phyloP scores from a whole-genome alignment of 2,329 filamentous ascomycete genomes.

The Fusarium liriodendri region DNA sequence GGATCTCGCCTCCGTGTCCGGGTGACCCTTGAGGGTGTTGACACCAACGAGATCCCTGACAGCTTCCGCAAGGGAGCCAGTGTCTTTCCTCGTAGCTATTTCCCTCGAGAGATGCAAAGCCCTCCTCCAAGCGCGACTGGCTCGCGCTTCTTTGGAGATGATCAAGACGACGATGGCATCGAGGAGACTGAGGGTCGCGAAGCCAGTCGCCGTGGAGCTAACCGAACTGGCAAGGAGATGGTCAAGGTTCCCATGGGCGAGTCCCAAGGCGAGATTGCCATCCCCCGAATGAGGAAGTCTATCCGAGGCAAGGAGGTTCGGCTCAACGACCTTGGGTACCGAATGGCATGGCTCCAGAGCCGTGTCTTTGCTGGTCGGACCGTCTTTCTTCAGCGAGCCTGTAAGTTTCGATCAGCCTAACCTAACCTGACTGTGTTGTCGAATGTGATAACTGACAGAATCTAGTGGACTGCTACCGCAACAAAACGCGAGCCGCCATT shows the following conservation, averaged over 20 bases:
- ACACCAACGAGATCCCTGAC: conserved; percentile 96
- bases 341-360: conserved; percentile 97
- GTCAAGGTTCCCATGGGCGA: conserved; percentile 74
- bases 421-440: not conserved
- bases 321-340: conserved; percentile 91
- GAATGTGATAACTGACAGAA: conserved; percentile 17
- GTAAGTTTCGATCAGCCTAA: conserved; percentile 67
- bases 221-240: conserved; percentile 52
- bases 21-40: conserved; percentile 91
- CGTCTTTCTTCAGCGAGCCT: conserved; percentile 88
- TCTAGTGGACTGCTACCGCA: conserved; percentile 91
- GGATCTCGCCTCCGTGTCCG: conserved; percentile 86
- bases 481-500: conserved; percentile 88
- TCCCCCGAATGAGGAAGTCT: conserved; percentile 78
- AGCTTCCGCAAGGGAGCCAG: conserved; percentile 91
- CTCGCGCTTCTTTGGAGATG: conserved; percentile 79
- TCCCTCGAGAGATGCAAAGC: conserved; percentile 91
- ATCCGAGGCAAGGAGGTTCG: conserved; percentile 86
- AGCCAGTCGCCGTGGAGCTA: conserved; percentile 50
- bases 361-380: conserved; percentile 88
- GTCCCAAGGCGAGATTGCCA: conserved; percentile 78
- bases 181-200: conserved; percentile 63
- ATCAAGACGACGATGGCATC: conserved; percentile 65
- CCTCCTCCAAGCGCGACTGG: conserved; percentile 81
- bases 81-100: conserved; percentile 92